These are phyloP conservation scores for Mycena metata DNA, from an alignment of 768 basidiomycete genomes.

Conservation along the genomic window DNA sequence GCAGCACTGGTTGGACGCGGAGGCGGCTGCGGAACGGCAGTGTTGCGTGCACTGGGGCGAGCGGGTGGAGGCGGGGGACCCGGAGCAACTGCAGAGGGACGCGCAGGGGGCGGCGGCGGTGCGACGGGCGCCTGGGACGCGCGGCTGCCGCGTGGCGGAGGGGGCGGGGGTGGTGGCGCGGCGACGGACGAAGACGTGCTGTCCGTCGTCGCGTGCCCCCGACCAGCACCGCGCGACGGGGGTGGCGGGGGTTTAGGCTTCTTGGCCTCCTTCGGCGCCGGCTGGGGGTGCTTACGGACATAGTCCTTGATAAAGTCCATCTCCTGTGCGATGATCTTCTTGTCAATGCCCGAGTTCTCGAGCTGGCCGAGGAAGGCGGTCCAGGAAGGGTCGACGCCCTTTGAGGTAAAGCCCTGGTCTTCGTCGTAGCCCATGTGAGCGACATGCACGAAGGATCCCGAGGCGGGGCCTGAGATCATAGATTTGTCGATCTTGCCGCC, in stretches of 20 bases:
- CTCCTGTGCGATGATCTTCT: constrained; percentile 79
- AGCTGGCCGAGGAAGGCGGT: constrained; percentile 76
- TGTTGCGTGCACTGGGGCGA: constrained; percentile 53
- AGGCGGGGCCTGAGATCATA: constrained; percentile 86
- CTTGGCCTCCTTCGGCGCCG: constrained; percentile 55
- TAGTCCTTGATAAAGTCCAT: constrained; percentile 93
- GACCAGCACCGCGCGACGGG: constrained; percentile 54
- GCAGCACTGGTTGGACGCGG: constrained; percentile 53
- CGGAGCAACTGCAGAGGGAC: constrained; percentile 48
- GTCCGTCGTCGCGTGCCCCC: constrained; percentile 49
- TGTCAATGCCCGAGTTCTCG: constrained; percentile 73
- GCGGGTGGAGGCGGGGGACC: constrained; percentile 55
- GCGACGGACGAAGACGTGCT: constrained; percentile 46
- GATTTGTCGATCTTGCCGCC: constrained; percentile 93
- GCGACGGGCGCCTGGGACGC: constrained; percentile 41
- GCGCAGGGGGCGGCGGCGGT: constrained; percentile 47
- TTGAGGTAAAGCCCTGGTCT: constrained; percentile 87
- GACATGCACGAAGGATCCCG: constrained; percentile 87
- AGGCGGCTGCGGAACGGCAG: constrained; percentile 52
- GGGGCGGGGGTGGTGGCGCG: constrained; percentile 35
- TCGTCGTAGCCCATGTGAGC: constrained; percentile 96
- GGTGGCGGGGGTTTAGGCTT: constrained; percentile 68
- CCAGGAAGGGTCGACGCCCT: constrained; percentile 94
- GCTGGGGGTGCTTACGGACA: constrained; percentile 66
- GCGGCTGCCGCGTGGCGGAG: constrained; percentile 41